These are phyloP conservation scores for Aspergillus leporis DNA, from an alignment of 495 filamentous ascomycete species.

Conservation along the genomic window DNA sequence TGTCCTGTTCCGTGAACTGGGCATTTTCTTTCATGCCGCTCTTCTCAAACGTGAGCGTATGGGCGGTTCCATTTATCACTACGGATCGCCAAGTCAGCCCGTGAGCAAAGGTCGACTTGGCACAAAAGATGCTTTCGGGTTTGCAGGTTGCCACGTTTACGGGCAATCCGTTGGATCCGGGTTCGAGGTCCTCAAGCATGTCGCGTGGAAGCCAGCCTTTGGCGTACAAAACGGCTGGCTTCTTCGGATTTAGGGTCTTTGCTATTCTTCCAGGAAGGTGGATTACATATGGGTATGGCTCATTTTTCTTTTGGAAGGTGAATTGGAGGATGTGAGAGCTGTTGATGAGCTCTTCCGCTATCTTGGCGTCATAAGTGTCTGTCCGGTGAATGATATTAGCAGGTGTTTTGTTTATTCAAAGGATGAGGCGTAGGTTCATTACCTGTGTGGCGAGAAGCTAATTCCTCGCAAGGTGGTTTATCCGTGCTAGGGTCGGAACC, in stretches of 20 bases:
- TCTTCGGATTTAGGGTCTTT: background rate
- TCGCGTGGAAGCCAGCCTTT: slow-evolving; percentile 1
- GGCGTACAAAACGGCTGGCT: background rate
- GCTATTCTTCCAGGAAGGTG: background rate
- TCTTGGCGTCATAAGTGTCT: too few species aligned
- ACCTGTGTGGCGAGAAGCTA: background rate
- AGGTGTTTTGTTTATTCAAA: too few species aligned
- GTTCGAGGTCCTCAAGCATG: background rate
- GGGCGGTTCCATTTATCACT: background rate
- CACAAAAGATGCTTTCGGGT: background rate
- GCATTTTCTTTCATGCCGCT: background rate
- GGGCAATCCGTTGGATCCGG: background rate
- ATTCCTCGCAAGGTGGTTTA: background rate
- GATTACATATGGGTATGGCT: background rate
- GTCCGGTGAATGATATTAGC: too few species aligned
- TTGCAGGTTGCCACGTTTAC: background rate
- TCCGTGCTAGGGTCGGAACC: background rate
- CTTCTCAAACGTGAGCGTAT: background rate
- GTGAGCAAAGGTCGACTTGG: background rate
- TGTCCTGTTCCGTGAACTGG: background rate
- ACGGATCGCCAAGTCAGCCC: background rate
- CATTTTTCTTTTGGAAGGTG: too few species aligned
- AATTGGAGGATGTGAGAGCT: too few species aligned
- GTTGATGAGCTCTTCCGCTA: too few species aligned
- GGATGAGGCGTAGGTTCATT: too few species aligned